A percentile compares a stretch with the other conserved stretches of the same genome.
Conservation (phyloP, 371 early-diverging fungal species). For the Rhizopus microsporus region DNA sequence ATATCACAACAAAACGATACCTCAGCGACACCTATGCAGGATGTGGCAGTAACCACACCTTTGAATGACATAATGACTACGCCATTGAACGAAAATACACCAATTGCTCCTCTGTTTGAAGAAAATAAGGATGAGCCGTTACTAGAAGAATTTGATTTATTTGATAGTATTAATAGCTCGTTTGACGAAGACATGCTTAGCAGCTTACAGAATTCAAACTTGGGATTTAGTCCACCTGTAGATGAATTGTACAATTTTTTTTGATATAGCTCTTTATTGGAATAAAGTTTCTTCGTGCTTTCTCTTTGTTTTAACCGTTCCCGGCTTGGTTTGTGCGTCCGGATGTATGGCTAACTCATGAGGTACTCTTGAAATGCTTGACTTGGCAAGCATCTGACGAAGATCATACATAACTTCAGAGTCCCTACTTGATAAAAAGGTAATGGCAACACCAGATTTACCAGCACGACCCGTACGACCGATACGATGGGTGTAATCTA, state of each 20-base stretch:
- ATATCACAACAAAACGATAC: constrained; percentile 38
- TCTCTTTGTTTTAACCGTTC: constrained; percentile 54
- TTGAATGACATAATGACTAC: neutral
- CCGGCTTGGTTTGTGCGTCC: constrained; percentile 75
- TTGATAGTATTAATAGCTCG: constrained; percentile 3
- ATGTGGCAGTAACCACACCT: constrained; percentile 37
- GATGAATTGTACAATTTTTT: constrained; percentile 3
- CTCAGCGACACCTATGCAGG: constrained; percentile 42
- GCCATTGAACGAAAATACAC: neutral
- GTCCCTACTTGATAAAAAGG: constrained; percentile 86
- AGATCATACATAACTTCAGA: constrained; percentile 88
- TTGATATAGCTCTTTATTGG: constrained; percentile 22
- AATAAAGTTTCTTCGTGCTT: constrained; percentile 68
- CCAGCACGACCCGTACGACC: constrained; percentile 99
- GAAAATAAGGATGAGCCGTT: constrained; percentile 3
- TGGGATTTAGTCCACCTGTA: constrained; percentile 1
- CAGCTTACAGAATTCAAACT: constrained; percentile 1
- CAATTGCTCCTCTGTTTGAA: neutral
- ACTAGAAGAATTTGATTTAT: constrained; percentile 4
- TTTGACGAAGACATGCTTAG: constrained; percentile 3
- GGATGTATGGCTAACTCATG: constrained; percentile 88
- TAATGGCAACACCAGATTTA: constrained; percentile 89
- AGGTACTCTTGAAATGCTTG: constrained; percentile 79
- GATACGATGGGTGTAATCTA: constrained; percentile 96
- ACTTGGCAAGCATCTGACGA: constrained; percentile 84